Base-by-base conservation (phyloP, 108 stramenopile genomes). In the Cylindrotheca fusiformis region DNA sequence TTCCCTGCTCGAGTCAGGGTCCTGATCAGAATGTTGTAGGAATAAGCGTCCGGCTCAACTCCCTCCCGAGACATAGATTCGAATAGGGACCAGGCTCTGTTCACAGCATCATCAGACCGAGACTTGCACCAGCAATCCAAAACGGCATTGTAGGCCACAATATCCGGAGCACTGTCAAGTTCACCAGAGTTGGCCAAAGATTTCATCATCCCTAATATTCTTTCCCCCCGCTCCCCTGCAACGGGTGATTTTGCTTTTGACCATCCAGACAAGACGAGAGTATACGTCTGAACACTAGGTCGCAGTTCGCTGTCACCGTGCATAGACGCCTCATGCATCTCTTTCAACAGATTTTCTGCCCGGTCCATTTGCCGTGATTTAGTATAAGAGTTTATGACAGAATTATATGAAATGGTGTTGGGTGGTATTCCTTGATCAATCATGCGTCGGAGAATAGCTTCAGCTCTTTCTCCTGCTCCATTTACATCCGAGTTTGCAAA, bases 71-170 rank as follows among this genome's bases (percentile, higher is more conserved):
- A 28, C 66, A 68, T 77, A 31, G 25, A 52, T 26, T 60, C 45
- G 3, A 77, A 0, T 25, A 77, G 63, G 1, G 19, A 27, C 23
- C 55, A 25, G 19, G 67, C 71, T 24, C 49, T 55, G 28, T 48
- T 46, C 14, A 48, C 27, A 1, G 70, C 29, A 23, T 27, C 48
- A 0, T 50, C 6, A 17, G 26, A 17, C 12, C 49, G 57, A 17
- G 79, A 75, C 59, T 83, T 86, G 48, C 83, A 84, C 67, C 79
- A 89, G 30, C 81, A 80, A 64, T 85, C 82, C 54, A 89, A 74
- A 22, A 86, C 85, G 4, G 82, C 62, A 36, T 83, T 85, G 71
- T 86, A 89, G 17, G 75, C 83, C 21, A 84, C 76, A 19, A 84
- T 65, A 54, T 85, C 84, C 45, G 85, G 85, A 33, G 80, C 63